Evolutionary conservation across 371 early-diverging fungal genomes (phyloP), one percentile per base, ranked within the genome.

Genomic region (Rhizopus microsporus): DNA sequence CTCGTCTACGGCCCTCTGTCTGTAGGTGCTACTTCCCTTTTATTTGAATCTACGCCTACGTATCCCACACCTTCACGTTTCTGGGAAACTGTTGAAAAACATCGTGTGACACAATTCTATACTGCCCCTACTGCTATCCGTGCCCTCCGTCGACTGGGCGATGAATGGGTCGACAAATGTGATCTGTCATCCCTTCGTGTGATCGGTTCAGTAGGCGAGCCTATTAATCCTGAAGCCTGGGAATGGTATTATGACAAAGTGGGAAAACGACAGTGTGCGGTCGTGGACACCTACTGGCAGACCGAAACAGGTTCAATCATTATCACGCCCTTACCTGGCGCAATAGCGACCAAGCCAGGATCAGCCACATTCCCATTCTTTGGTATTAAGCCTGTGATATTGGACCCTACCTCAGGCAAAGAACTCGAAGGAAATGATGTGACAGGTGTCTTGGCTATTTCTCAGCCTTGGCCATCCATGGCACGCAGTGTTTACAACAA

Each of bases 71-170:
- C 92, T n/a, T 80, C 81, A 31, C 85, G 95, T 52, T 88, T 91
- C 80, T 96, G 95, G 92, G 68, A 89, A 56, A 59, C 89, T 17
- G 87, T 96, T 38, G 90, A 88, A 52, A 87, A 90, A 39, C 91
- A 93, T 80, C 88, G 85, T 64, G 78, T 98, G 61, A 98, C 98
- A 7, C 97, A 97, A 72, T 91, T 99, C 64, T 99, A 98, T 73
- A 99, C 99, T 29, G 98, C 99, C 0, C 99, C 99, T 16, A 99
- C 99, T 3, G 96, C 97, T 33, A 93, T 99, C 62, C 90, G 99
- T 53, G 93, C 96, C 2, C 80, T 99, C 54, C 88, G 94, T 54
- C 86, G 92, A 15, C 67, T 90, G n/a, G 96, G 96, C 34, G 90
- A 96, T 62, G 81, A 88, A 37, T 85, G 84, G 81, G 84, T 94